These are phyloP conservation scores for Phialophora tarda DNA, from an alignment of 2,329 filamentous ascomycete species.

Conservation along the genomic window DNA sequence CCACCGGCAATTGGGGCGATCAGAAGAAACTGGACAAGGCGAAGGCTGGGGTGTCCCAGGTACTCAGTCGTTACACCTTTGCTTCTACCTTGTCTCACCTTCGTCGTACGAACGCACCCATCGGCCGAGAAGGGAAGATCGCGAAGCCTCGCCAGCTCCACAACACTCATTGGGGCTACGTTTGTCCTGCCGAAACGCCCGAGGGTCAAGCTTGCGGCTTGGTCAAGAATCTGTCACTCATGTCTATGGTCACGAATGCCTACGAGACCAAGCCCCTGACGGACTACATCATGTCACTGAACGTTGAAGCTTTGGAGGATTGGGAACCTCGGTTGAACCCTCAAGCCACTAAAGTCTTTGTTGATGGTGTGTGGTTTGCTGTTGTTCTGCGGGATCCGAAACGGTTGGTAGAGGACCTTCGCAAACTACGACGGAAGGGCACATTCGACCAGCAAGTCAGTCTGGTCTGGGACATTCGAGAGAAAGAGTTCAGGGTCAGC, in stretches of 20 bases:
- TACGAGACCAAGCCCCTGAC: constrained; percentile 88
- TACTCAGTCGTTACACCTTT: constrained; percentile 97
- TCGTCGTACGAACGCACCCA: constrained; percentile 94
- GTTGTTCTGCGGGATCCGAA: constrained; percentile 82
- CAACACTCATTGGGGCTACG: constrained; percentile 97
- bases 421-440: constrained; percentile 77
- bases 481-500: constrained; percentile 98
- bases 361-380: constrained; percentile 98
- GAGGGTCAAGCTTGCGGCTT: constrained; percentile 98
- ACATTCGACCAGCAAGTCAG: constrained; percentile 92
- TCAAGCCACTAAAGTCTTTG: constrained; percentile 95
- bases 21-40: constrained; percentile 97
- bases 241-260: constrained; percentile 98
- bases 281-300: constrained; percentile 92
- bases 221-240: constrained; percentile 95
- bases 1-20: constrained; percentile 98
- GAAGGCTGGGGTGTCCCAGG: constrained; percentile 96
- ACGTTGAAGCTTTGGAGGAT: constrained; percentile 96
- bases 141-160: constrained; percentile 97
- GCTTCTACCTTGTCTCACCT: constrained; percentile 96
- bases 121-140: constrained; percentile 96
- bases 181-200: constrained; percentile 95
- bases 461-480: constrained; percentile 92
- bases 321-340: constrained; percentile 86
- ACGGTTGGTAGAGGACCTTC: constrained; percentile 78